Evolutionary conservation across 2,329 filamentous ascomycete species (phyloP).

Genomic region (Diaporthe capsici): DNA sequence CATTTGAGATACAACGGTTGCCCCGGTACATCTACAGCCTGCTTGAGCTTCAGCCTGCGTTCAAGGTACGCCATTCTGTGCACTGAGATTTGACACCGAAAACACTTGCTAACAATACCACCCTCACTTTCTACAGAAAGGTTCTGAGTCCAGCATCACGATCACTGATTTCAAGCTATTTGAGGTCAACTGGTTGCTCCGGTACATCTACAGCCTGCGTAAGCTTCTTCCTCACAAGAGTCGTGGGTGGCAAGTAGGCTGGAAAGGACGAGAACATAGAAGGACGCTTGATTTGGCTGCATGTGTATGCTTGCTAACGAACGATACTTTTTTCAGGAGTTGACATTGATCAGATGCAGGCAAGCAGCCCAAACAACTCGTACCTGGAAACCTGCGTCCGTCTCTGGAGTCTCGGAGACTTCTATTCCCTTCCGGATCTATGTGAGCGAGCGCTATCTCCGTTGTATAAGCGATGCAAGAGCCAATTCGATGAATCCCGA

Average conservation of each 20-base stretch:
- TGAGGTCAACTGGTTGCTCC: conserved; percentile 7
- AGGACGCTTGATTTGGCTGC: no score
- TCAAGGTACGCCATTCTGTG: neutral
- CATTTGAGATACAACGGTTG: no score
- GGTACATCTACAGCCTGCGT: conserved; percentile 12
- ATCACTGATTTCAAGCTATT: conserved; percentile 11
- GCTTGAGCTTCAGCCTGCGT: neutral
- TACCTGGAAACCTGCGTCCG: neutral
- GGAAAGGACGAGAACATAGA: no score
- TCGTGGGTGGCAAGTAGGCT: no score
- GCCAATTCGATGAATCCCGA: neutral
- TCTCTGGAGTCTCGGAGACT: neutral
- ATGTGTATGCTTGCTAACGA: neutral
- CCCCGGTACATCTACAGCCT: no score
- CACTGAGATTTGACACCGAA: neutral
- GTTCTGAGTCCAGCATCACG: neutral
- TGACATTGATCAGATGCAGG: neutral
- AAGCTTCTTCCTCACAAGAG: neutral
- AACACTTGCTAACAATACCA: neutral
- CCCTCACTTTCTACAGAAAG: neutral
- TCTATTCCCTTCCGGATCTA: neutral
- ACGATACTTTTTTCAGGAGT: neutral
- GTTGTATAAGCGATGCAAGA: rapidly evolving
- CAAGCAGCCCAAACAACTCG: neutral
- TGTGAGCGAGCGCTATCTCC: rapidly evolving